Evolutionary conservation across 1,284 basidiomycete species (phyloP).

Genomic region (Ustilago vetiveriae): DNA sequence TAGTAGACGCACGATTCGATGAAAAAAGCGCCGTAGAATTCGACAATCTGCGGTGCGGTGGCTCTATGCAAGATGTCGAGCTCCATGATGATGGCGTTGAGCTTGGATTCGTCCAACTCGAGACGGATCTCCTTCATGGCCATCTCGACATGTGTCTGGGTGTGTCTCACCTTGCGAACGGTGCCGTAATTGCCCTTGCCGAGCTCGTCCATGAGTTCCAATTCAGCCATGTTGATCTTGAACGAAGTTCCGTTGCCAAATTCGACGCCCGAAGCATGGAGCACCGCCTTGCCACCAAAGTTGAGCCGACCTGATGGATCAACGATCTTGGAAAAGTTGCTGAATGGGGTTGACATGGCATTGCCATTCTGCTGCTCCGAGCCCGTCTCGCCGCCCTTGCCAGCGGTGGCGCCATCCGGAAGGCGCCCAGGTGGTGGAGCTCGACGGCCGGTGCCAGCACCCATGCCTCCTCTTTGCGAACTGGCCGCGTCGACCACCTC

Average conservation of each 20-base stretch:
- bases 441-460: slow-evolving; percentile 75
- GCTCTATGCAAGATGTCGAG: slow-evolving; percentile 96
- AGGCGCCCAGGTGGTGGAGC: slow-evolving; percentile 68
- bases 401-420: slow-evolving; percentile 60
- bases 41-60: slow-evolving; percentile 88
- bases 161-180: slow-evolving; percentile 93
- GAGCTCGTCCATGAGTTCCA: slow-evolving; percentile 85
- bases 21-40: slow-evolving; percentile 98
- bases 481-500: slow-evolving; percentile 11
- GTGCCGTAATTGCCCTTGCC: slow-evolving; percentile 97
- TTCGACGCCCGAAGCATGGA: slow-evolving; percentile 92
- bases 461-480: slow-evolving; percentile 14
- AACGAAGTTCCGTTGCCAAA: slow-evolving; percentile 93
- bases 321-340: slow-evolving; percentile 94
- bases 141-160: slow-evolving; percentile 93
- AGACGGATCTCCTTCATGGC: slow-evolving; percentile 99
- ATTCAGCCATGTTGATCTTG: slow-evolving; percentile 93
- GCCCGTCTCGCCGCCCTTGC: slow-evolving; percentile 9
- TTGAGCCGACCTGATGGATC: slow-evolving; percentile 94
- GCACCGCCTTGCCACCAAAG: slow-evolving; percentile 89
- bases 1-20: slow-evolving; percentile 98
- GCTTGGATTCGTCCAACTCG: slow-evolving; percentile 92
- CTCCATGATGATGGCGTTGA: slow-evolving; percentile 98
- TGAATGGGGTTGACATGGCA: slow-evolving; percentile 79
- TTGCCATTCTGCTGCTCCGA: slow-evolving; percentile 49